A percentile compares a stretch with the other conserved stretches of the same genome.
Evolutionary conservation across 2,329 filamentous ascomycete genomes (phyloP).

Genomic region (Monilinia fructicola): DNA sequence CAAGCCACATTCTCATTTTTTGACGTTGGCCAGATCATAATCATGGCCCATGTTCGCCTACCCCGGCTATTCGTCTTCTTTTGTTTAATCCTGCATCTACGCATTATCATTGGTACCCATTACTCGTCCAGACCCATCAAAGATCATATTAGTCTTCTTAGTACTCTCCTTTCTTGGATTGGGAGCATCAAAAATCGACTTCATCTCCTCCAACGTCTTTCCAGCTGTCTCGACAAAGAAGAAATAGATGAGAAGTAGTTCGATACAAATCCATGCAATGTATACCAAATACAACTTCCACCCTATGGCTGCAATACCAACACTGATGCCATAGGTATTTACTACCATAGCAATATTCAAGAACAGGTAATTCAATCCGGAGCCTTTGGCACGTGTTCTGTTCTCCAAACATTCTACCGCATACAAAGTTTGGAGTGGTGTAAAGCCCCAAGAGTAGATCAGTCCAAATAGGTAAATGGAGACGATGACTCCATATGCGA

Average conservation of each 20-base stretch:
- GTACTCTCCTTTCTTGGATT: slow-evolving; percentile 1
- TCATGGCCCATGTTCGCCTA: too few species aligned
- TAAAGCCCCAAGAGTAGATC: slow-evolving; percentile 45
- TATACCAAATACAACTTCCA: slow-evolving; percentile 40
- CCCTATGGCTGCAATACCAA: slow-evolving; percentile 41
- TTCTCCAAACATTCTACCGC: slow-evolving; percentile 51
- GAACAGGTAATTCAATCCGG: slow-evolving; percentile 44
- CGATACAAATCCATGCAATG: slow-evolving; percentile 33
- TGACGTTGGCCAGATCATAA: background rate
- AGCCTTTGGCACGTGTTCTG: slow-evolving; percentile 49
- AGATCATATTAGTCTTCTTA: background rate
- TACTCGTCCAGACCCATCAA: slow-evolving; percentile 13
- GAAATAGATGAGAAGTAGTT: slow-evolving; percentile 39
- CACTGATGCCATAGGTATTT: slow-evolving; percentile 43
- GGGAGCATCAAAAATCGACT: slow-evolving; percentile 30
- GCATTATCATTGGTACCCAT: background rate
- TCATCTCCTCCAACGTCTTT: slow-evolving; percentile 36
- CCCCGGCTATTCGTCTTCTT: background rate
- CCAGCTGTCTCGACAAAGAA: slow-evolving; percentile 36
- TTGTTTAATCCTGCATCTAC: background rate
- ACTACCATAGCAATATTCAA: slow-evolving; percentile 44
- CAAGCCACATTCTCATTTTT: background rate
- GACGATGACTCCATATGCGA: slow-evolving; percentile 49
- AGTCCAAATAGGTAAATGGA: slow-evolving; percentile 51
- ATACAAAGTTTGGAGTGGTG: slow-evolving; percentile 48